These are phyloP conservation scores for Nigrograna mackinnonii DNA, from an alignment of 2,329 filamentous ascomycete species.

Conservation along the genomic window DNA sequence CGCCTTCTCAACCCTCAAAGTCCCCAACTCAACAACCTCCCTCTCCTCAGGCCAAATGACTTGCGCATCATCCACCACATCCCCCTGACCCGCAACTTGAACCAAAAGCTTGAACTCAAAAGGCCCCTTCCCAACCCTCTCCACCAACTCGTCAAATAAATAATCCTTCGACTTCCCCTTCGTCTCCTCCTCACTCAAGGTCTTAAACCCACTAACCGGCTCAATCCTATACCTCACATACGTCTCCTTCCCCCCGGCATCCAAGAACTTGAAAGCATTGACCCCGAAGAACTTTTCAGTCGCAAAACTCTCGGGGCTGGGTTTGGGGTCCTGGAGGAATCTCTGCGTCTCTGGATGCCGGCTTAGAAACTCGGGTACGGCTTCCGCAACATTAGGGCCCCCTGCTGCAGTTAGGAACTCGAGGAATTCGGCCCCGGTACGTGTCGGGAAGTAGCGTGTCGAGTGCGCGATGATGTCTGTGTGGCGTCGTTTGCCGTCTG, in stretches of 20 bases:
- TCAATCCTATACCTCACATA: conserved; percentile 55
- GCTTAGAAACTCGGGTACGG: conserved; percentile 48
- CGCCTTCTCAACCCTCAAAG: conserved; percentile 47
- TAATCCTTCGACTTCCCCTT: conserved; percentile 47
- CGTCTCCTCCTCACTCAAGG: conserved; percentile 43
- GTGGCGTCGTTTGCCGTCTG: conserved; percentile 48
- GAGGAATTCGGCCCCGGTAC: conserved; percentile 58
- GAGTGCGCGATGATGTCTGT: conserved; percentile 62
- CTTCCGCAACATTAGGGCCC: conserved; percentile 29
- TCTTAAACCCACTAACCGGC: conserved; percentile 48
- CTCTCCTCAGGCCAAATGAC: conserved; percentile 58
- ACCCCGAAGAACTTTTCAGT: conserved; percentile 54
- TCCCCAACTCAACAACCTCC: conserved; percentile 55
- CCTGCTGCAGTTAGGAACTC: conserved; percentile 49
- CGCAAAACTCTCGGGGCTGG: conserved; percentile 53
- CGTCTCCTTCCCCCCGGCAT: conserved; percentile 45
- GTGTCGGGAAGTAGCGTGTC: conserved; percentile 56
- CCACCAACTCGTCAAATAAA: conserved; percentile 53
- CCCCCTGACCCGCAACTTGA: conserved; percentile 55
- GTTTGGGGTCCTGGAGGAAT: conserved; percentile 56
- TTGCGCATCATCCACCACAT: conserved; percentile 53
- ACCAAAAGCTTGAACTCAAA: conserved; percentile 53
- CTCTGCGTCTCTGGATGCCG: conserved; percentile 51
- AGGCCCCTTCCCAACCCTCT: conserved; percentile 37
- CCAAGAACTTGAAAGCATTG: conserved; percentile 54